These are phyloP conservation scores for Mariannaea sp. DNA, from an alignment of 2,329 filamentous ascomycete genomes.

Conservation along the genomic window DNA sequence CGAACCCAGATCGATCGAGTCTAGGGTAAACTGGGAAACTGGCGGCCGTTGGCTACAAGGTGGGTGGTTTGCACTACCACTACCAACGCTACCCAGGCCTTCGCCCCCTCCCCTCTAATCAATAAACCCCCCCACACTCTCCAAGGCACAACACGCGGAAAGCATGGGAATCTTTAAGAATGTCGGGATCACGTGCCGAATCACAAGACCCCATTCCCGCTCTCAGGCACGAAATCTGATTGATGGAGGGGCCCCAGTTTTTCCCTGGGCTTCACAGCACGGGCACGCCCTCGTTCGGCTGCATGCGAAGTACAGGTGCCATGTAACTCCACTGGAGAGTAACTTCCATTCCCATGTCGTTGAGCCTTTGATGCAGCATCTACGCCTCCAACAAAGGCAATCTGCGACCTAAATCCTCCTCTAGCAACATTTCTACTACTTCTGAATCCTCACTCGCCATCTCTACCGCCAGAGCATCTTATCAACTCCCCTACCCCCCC, in stretches of 20 bases:
- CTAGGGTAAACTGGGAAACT: constrained; percentile 6
- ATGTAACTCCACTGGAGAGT: constrained; percentile 42
- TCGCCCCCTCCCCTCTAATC: too few relatives aligned
- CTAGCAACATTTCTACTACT: constrained; percentile 20
- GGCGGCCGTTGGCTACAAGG: constrained; percentile 34
- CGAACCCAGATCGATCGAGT: too few relatives aligned
- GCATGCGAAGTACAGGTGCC: constrained; percentile 43
- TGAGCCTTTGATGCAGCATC: constrained; percentile 27
- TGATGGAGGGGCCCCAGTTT: constrained; percentile 25
- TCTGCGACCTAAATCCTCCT: constrained; percentile 15
- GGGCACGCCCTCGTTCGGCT: constrained; percentile 32
- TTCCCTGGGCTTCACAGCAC: constrained; percentile 22
- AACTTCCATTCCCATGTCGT: constrained; percentile 40
- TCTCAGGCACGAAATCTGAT: constrained; percentile 27
- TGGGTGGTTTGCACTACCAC: constrained; percentile 29
- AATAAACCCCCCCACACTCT: constrained; percentile 25
- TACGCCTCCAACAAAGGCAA: constrained; percentile 30
- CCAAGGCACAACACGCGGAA: constrained; percentile 34
- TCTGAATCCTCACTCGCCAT: constrained; percentile 17
- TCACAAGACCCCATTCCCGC: constrained; percentile 28
- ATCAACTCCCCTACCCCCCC: constrained; percentile 21
- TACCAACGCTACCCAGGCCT: neutral
- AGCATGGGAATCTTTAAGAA: constrained; percentile 17
- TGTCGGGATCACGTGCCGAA: constrained; percentile 30
- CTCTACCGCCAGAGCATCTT: constrained; percentile 22